Conservation (phyloP, 2,329 filamentous ascomycete genomes). For the Alternaria gansuensis region DNA sequence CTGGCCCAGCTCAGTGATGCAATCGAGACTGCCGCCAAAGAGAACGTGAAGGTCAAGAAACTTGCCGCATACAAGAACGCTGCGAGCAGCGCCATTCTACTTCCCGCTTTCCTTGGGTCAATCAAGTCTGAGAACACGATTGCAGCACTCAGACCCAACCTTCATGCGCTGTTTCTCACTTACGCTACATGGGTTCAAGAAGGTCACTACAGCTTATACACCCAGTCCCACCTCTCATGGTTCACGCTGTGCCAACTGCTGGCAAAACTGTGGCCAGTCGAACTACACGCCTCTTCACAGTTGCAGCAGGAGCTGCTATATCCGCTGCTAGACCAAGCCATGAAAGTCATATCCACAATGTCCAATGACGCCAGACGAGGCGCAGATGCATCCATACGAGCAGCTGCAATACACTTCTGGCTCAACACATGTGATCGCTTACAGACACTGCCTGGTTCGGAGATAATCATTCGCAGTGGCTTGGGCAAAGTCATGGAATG, state of each 20-base stretch:
- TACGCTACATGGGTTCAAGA: constrained; percentile 37
- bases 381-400: constrained; percentile 31
- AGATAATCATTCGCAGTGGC: constrained; percentile 30
- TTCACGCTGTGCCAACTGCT: constrained; percentile 41
- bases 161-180: constrained; percentile 35
- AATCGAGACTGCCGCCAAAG: constrained; percentile 21
- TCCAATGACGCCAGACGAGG: constrained; percentile 19
- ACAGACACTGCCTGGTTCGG: constrained; percentile 34
- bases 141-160: constrained; percentile 30
- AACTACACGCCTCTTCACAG: constrained; percentile 38
- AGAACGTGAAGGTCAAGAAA: constrained; percentile 32
- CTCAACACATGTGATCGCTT: constrained; percentile 40
- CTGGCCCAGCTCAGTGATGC: constrained; percentile 29
- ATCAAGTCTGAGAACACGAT: constrained; percentile 39
- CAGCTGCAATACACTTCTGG: constrained; percentile 41
- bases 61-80: constrained; percentile 34
- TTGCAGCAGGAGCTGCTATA: constrained; percentile 37
- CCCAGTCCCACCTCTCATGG: constrained; percentile 37
- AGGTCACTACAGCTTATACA: constrained; percentile 28
- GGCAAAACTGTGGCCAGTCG: constrained; percentile 44
- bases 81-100: constrained; percentile 41
- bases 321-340: constrained; percentile 41
- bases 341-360: constrained; percentile 30
- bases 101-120: constrained; percentile 41
- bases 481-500: constrained; percentile 37